phyloP scores from a whole-genome alignment of 2,329 filamentous ascomycete species.

The Lachnellula hyalina region DNA sequence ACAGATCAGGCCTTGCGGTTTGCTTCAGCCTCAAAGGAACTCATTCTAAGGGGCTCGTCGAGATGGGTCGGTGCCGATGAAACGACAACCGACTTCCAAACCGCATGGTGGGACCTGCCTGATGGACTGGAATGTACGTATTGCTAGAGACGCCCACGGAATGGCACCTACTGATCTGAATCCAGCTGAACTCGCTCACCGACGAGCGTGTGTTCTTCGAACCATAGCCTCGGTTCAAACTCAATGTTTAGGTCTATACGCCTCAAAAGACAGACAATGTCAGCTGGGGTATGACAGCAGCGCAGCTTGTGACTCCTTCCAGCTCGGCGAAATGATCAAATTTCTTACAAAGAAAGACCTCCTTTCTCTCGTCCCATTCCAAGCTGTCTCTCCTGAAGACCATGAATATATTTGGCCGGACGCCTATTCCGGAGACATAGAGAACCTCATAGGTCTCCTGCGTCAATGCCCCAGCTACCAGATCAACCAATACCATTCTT shows the following conservation, averaged over 20 bases:
- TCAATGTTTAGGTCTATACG: conserved; percentile 64
- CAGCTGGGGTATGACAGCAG: conserved; percentile 70
- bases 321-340: conserved; percentile 71
- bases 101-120: conserved; percentile 68
- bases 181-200: conserved; percentile 58
- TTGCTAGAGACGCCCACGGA: background rate
- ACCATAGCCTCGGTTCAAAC: conserved; percentile 64
- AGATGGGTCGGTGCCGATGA: conserved; percentile 31
- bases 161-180: conserved; percentile 10
- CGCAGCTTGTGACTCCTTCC: conserved; percentile 68
- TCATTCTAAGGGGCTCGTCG: conserved; percentile 60
- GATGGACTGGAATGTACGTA: conserved; percentile 57
- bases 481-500: conserved; percentile 65
- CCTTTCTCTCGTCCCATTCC: conserved; percentile 53
- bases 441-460: conserved; percentile 53
- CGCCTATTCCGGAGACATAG: conserved; percentile 53
- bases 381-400: conserved; percentile 39
- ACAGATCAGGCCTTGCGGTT: conserved; percentile 58
- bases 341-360: conserved; percentile 61
- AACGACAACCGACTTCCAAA: conserved; percentile 32
- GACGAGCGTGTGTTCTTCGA: conserved; percentile 61
- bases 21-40: conserved; percentile 55
- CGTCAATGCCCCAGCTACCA: conserved; percentile 68
- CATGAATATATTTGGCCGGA: conserved; percentile 30
- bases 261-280: conserved; percentile 63